Evolutionary conservation across 202 grass and related monocot genomes (phyloP), one percentile per base, ranked within the genome.

Genomic region (Carex sylvatica): DNA sequence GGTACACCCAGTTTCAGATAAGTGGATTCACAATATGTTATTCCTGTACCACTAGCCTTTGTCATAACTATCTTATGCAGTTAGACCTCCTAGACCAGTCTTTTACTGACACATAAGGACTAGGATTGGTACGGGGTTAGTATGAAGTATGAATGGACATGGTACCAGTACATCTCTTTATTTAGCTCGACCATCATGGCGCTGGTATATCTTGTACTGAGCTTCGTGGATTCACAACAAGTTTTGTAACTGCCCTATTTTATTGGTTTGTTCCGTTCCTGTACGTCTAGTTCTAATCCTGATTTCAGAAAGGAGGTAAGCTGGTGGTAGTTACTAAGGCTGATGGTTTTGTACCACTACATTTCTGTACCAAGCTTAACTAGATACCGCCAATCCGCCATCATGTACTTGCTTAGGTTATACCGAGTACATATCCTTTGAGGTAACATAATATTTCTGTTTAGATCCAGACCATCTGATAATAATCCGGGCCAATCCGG

Each of bases 121-220:
- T 74, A 11, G 54, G 23, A 74, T 9, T 5, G 20, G 12, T 53
- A 71, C 38, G 4, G 38, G 23, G 2, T 28, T 30, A 74, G 11
- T 72, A 14, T 49, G 42, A 74, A 74, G 46, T 74, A 56, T 33
- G 23, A 75, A 56, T 33, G 49, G 72, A 74, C 24, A n/a, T 75
- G 72, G 24, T 56, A 54, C 23, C 33, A 3, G 2, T 55, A 31
- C 23, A 30, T 49, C 20, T 52, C 49, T 75, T 31, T 72, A 26
- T 51, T 77, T 55, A 77, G 28, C 73, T 36, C 1, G 8, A 26
- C 26, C 28, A 20, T n/a, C 51, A 56, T 31, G 51, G 72, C 4
- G 3, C 14, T 75, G 49, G 14, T 58, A 56, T 2, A 1, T 58
- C 24, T 61, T 20, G 9, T 20, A 24, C 59, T 23, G 59, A 61